Evolutionary conservation across 305 asterid species (phyloP), one percentile per base, ranked within the genome.

Genomic region (Plantago coronopus): DNA sequence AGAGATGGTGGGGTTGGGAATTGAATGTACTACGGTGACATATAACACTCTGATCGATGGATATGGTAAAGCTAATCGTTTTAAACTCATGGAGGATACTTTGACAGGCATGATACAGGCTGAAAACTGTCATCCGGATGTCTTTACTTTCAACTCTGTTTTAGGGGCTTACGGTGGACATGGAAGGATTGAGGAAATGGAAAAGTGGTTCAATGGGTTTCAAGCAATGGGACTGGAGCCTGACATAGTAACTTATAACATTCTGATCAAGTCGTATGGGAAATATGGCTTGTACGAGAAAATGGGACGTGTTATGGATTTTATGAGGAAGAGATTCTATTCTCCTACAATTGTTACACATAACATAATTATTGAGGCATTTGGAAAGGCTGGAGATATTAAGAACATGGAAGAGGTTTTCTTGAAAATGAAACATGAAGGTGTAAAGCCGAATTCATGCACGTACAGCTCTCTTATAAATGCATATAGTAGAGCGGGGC

Each of bases 141-240:
- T 80, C 72, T 77, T 75, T 74, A 89, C 97, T 34, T 81, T 88
- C 37, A 89, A 89, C 76, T 84, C 94, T 6, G 86, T 86, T 2
- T 59, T 89, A 48, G 97, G 95, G 67, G 88, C 96, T 59, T 91
- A 84, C 17, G 96, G 97, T 21, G 73, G 69, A 49, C 81, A 75
- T 60, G 84, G 88, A 54, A 67, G 71, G 72, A 80, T 91, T 66
- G 57, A 74, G 64, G 83, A 86, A 75, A 83, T 86, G 94, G 97
- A 91, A 78, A 83, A 77, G 69, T 83, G 97, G 97, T 91, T 83
- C 71, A 87, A 83, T 66, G 94, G 84, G 68, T 91, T 89, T 81
- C 89, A 72, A 81, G 67, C 72, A 49, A 91, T 91, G 95, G 94
- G 94, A 48, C 62, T 84, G 42, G 71, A 76, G 58, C 91, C 98